Percentiles rank a stretch among this genome's conserved stretches.
phyloP scores from a whole-genome alignment of 345 rosid species.

The Ceriops tagal region DNA sequence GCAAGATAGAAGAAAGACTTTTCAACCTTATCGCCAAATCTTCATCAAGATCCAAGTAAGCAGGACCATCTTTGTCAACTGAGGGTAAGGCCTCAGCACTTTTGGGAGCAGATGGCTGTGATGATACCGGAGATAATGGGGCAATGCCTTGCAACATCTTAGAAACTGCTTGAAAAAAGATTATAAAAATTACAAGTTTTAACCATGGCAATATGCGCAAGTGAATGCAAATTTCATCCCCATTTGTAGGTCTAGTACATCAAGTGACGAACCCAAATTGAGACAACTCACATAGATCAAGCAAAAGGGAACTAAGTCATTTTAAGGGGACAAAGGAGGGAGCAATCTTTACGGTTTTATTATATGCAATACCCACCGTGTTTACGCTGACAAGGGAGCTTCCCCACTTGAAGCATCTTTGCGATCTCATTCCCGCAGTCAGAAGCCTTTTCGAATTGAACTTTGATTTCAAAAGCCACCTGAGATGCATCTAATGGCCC shows the following conservation, averaged over 20 bases:
- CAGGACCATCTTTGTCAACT: conserved; percentile 32
- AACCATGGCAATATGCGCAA: neutral
- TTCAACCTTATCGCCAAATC: conserved; percentile 61
- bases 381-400: conserved; percentile 70
- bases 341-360: neutral
- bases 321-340: neutral
- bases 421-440: conserved; percentile 79
- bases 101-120: conserved; percentile 54
- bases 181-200: conserved; percentile 13
- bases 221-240: neutral
- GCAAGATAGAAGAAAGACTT: conserved; percentile 87
- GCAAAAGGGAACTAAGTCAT: neutral
- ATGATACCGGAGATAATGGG: conserved; percentile 46
- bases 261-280: neutral
- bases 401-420: conserved; percentile 82
- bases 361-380: conserved; percentile 39
- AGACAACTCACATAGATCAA: conserved; percentile 18
- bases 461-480: conserved; percentile 62
- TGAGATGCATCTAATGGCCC: conserved; percentile 44
- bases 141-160: conserved; percentile 66
- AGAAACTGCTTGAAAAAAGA: conserved; percentile 39
- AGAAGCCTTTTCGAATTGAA: conserved; percentile 73
- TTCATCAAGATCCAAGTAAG: conserved; percentile 53
- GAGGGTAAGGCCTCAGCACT: conserved; percentile 45
- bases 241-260: neutral